Base-by-base conservation (phyloP, 148 eudicot species). In the Diospyros kaki region DNA sequence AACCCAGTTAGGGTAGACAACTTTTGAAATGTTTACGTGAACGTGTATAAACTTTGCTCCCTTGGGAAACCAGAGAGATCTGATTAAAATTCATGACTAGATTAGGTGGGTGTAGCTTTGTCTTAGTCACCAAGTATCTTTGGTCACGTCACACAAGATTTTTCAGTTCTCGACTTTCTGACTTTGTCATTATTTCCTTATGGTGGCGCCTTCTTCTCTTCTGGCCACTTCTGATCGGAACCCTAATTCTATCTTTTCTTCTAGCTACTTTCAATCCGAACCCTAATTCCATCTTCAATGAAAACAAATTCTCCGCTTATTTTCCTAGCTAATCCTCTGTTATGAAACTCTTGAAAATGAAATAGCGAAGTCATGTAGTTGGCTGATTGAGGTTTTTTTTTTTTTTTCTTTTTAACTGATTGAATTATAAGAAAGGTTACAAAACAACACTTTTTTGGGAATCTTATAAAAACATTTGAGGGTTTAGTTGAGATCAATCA, bases 61-160 rank as follows among this genome's bases (percentile, higher is more conserved):
- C 46, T 39, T 41, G 15, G 38, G 58, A 38, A 3, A 51, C 42
- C 10, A n/a, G 52, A 58, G 10, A 4, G 48, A 45, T 75, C 63
- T 72, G 50, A 72, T 66, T 78, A 51, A 55, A 68, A 59, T 43
- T 76, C 59, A 52, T 61, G 44, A 15, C 45, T 55, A 51, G 2
- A 61, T 45, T 75, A 58, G 71, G 38, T 75, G 71, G 45, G 17
- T 7, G 11, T 38, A 14, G 52, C 8, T 71, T 58, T 55, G 71
- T 77, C 62, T 71, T 10, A 45, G 76, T 75, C 58, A 46, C 60
- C 28, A 58, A 76, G 82, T 76, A 84, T 84, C 82, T 84, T 84
- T 78, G 75, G 77, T 75, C 71, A 75, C 80, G 80, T 81, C 82
- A 84, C 48, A 65, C 73, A 63, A 12, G 80, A 81, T 81, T 78